Conservation (phyloP, 2,329 filamentous ascomycete genomes). For the Botrytis paeoniae region DNA sequence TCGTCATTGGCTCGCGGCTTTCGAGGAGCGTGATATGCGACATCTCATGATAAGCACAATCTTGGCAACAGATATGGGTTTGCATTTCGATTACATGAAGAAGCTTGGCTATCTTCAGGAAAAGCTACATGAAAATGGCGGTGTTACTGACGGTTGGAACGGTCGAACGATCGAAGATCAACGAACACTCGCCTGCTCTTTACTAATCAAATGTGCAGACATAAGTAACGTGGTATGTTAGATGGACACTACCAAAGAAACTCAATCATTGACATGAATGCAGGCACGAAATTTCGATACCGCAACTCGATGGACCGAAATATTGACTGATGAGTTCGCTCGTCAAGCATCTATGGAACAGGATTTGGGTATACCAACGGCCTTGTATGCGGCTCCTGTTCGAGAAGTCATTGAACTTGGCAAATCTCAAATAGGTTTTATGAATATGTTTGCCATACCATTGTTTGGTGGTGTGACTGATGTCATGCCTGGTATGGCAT, state of each 20-base stretch:
- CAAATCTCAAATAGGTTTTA: slow-evolving; percentile 90
- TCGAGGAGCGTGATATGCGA: slow-evolving; percentile 75
- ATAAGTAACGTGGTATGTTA: slow-evolving; percentile 92
- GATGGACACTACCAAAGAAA: neutral
- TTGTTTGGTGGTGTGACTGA: slow-evolving; percentile 86
- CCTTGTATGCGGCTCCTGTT: slow-evolving; percentile 79
- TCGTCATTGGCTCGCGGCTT: slow-evolving; percentile 83
- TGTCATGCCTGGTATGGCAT: slow-evolving; percentile 79
- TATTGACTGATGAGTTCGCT: slow-evolving; percentile 93
- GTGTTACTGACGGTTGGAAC: slow-evolving; percentile 67
- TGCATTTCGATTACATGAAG: slow-evolving; percentile 96
- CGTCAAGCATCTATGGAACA: slow-evolving; percentile 89
- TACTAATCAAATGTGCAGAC: slow-evolving; percentile 96
- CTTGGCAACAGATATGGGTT: slow-evolving; percentile 92
- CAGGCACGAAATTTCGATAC: slow-evolving; percentile 80
- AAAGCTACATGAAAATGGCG: slow-evolving; percentile 66
- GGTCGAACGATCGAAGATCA: slow-evolving; percentile 72
- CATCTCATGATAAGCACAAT: slow-evolving; percentile 97
- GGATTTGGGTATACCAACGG: slow-evolving; percentile 82
- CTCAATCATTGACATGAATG: slow-evolving; percentile 30
- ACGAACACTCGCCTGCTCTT: slow-evolving; percentile 76
- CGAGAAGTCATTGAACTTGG: slow-evolving; percentile 80
- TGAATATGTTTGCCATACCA: slow-evolving; percentile 92
- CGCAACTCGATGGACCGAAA: slow-evolving; percentile 84
- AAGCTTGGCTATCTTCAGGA: slow-evolving; percentile 77